Evolutionary conservation across 192 early-diverging fungal species (phyloP).

Genomic region (Phycomyces nitens): DNA sequence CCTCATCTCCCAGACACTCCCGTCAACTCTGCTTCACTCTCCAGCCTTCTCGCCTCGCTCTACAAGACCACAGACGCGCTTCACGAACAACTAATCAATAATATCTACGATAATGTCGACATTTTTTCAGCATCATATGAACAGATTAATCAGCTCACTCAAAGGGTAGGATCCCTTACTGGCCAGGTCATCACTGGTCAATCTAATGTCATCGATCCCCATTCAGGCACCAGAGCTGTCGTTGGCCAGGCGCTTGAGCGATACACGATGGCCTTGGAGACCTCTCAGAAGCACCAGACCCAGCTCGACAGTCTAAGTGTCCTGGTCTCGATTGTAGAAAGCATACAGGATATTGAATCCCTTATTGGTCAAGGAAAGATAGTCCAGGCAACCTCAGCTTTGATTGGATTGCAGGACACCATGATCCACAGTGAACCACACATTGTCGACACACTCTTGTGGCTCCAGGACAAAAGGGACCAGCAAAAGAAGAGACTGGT

Average conservation of each 20-base stretch:
- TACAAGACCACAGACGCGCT: constrained; percentile 10
- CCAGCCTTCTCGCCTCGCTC: neutral
- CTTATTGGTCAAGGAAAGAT: neutral
- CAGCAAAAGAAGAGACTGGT: no score
- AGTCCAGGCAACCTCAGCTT: neutral
- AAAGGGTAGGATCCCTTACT: neutral
- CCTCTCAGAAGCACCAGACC: neutral
- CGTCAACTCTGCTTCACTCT: constrained; percentile 8
- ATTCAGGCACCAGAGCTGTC: neutral
- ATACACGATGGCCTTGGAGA: neutral
- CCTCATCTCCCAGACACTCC: neutral
- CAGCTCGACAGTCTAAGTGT: neutral
- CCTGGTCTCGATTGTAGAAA: neutral
- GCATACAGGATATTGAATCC: neutral
- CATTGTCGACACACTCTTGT: no score
- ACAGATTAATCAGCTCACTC: neutral
- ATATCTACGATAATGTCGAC: constrained; percentile 3
- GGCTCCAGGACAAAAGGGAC: no score
- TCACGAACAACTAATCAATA: constrained; percentile 9
- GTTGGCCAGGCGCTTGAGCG: neutral
- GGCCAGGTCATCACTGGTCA: neutral
- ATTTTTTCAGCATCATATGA: constrained; percentile 8
- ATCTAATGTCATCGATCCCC: neutral
- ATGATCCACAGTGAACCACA: no score
- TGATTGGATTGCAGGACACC: no score